Evolutionary conservation across 257 asterid species (phyloP), one percentile per base, ranked within the genome.

Genomic region (Cinchona pubescens): DNA sequence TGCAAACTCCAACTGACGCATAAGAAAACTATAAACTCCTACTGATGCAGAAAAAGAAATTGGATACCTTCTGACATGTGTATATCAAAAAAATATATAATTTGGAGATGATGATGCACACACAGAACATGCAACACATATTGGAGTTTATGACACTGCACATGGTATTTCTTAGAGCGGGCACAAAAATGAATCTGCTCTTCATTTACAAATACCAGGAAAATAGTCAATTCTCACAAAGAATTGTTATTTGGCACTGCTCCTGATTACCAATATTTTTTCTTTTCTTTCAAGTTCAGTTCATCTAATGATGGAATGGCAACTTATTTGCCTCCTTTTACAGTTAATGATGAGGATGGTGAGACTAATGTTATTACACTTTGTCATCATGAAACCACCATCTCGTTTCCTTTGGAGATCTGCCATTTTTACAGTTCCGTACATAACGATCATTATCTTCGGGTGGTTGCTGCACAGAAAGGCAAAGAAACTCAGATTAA

Each of bases 361-460:
- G 58, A 48, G 43, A 58, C 73, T 74, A 32, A 27, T 53, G 73
- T 78, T 61, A 83, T 82, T 83, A 94, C 89, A 94, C 98, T 84
- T 92, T 94, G 83, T 92, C 97, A 51, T 94, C 97, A 38, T 94
- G 97, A 87, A 94, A 94, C 99, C 97, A 92, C 97, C 99, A 94
- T 83, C 98, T 90, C 55, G 99, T 94, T 90, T 94, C 99, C 91
- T 94, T 94, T 35, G 99, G 99, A 56, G 98, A 92, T 82, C 97
- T 80, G 7, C 98, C 99, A 27, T 90, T 92, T 84, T 80, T 88
- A 81, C 99, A 94, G 84, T 94, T 94, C 91, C 85, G 90, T 75
- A 94, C 97, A 48, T 94, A 94, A 58, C 98, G 98, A 68, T 94
- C 99, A 25, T 94, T 92, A 82, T 94, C 99, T 34, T 93, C 91